Percentiles rank a stretch among this genome's conserved stretches.
These are phyloP conservation scores for Colletotrichum australisinense DNA, from an alignment of 2,329 filamentous ascomycete genomes.

Conservation along the genomic window DNA sequence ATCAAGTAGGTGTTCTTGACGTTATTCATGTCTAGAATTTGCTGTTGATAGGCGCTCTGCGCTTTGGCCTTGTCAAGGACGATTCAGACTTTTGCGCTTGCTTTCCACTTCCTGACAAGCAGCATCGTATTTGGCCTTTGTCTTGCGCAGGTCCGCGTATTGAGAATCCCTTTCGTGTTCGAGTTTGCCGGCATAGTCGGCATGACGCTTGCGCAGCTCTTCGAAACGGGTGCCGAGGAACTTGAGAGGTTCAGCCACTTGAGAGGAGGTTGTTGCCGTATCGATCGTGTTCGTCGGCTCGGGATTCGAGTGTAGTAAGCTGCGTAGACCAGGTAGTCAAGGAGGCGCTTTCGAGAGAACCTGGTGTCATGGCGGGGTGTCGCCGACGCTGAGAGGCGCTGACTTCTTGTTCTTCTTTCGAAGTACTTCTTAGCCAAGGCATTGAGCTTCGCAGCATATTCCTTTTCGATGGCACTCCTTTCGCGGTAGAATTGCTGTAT, in stretches of 20 bases:
- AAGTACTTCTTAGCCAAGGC: slow-evolving; percentile 95
- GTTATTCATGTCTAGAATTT: slow-evolving; percentile 95
- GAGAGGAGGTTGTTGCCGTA: slow-evolving; percentile 83
- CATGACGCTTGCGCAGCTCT: slow-evolving; percentile 90
- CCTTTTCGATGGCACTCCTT: slow-evolving; percentile 92
- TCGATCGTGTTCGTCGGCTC: slow-evolving; percentile 89
- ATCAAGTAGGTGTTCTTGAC: slow-evolving; percentile 98
- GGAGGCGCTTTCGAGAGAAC: slow-evolving; percentile 94
- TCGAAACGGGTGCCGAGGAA: slow-evolving; percentile 81
- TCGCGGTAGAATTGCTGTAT: slow-evolving; percentile 98
- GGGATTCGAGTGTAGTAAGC: slow-evolving; percentile 86
- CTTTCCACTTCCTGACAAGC: slow-evolving; percentile 95
- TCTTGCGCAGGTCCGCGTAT: slow-evolving; percentile 88
- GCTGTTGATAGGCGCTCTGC: slow-evolving; percentile 90
- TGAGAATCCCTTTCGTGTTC: slow-evolving; percentile 89
- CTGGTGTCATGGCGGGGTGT: slow-evolving; percentile 91
- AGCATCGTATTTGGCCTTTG: slow-evolving; percentile 92
- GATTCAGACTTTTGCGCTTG: slow-evolving; percentile 94
- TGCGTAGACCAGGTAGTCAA: slow-evolving; percentile 98
- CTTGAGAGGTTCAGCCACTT: slow-evolving; percentile 90
- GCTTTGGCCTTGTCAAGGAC: slow-evolving; percentile 94
- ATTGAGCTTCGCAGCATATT: slow-evolving; percentile 90
- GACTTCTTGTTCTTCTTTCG: slow-evolving; percentile 94
- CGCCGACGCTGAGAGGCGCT: slow-evolving; percentile 89
- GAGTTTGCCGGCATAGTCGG: slow-evolving; percentile 88